A percentile compares a stretch with the other conserved stretches of the same genome.
phyloP scores from a whole-genome alignment of 2,329 filamentous ascomycete genomes.

The Verticillium nonalfalfae region DNA sequence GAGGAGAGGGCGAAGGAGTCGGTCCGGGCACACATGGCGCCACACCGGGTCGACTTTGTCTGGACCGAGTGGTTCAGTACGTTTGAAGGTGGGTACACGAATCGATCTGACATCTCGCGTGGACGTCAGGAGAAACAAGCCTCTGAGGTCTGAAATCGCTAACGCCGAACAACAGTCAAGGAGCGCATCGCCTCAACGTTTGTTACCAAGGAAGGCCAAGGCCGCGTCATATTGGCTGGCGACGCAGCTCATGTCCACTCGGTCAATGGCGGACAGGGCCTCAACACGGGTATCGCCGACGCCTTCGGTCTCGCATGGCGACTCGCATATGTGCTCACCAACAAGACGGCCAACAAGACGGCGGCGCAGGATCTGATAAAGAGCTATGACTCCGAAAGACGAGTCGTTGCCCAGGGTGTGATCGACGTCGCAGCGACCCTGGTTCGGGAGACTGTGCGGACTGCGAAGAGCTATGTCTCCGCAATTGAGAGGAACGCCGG shows the following conservation, averaged over 20 bases:
- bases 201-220: conserved; percentile 29
- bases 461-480: conserved; percentile 37
- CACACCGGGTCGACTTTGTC: conserved; percentile 33
- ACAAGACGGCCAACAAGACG: conserved; percentile 13
- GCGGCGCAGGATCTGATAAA: conserved; percentile 21
- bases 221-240: conserved; percentile 37
- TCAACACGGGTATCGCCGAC: conserved; percentile 29
- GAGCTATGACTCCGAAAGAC: conserved; percentile 38
- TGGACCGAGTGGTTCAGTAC: conserved; percentile 43
- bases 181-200: conserved; percentile 32
- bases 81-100: conserved; percentile 30
- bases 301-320: conserved; percentile 27
- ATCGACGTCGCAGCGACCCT: conserved; percentile 39
- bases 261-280: conserved; percentile 27
- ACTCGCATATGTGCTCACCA: conserved; percentile 21
- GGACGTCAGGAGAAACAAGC: too few relatives aligned
- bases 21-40: conserved; percentile 35
- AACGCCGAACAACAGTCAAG: conserved; percentile 24
- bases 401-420: conserved; percentile 34
- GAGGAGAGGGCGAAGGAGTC: conserved; percentile 31
- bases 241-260: conserved; percentile 28
- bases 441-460: conserved; percentile 35
- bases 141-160: not conserved
- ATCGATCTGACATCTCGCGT: not conserved
- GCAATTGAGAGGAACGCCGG: conserved; percentile 40